phyloP scores from a whole-genome alignment of 2,329 filamentous ascomycete species.

The Diaporthe sp. region DNA sequence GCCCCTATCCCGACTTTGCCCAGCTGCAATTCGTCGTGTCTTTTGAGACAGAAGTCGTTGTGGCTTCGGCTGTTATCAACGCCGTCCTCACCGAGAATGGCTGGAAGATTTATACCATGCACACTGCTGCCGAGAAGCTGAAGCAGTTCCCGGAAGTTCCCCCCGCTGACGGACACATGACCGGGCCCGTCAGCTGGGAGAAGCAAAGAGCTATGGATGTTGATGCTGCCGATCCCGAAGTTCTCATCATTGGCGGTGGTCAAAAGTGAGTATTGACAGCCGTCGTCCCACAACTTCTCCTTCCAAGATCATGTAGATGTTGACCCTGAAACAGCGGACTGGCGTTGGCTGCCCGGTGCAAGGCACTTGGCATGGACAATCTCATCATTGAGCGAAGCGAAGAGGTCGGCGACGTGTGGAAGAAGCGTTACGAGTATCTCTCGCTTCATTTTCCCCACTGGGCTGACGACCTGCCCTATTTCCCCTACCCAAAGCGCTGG shows the following conservation, averaged over 20 bases:
- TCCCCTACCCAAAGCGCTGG: slow-evolving; percentile 72
- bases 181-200: slow-evolving; percentile 50
- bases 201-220: slow-evolving; percentile 47
- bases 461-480: slow-evolving; percentile 70
- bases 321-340: slow-evolving; percentile 47
- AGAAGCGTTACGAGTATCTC: slow-evolving; percentile 66
- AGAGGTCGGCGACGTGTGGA: slow-evolving; percentile 71
- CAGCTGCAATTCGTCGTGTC: slow-evolving; percentile 49
- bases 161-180: slow-evolving; percentile 51
- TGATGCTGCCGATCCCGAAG: slow-evolving; percentile 36
- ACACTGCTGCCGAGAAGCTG: slow-evolving; percentile 51
- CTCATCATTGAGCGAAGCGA: slow-evolving; percentile 66
- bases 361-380: slow-evolving; percentile 65
- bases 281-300: not conserved
- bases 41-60: slow-evolving; percentile 49
- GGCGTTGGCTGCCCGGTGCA: slow-evolving; percentile 64
- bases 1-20: slow-evolving; percentile 48
- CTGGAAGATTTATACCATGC: slow-evolving; percentile 52
- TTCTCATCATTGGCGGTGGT: slow-evolving; percentile 3
- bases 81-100: slow-evolving; percentile 50
- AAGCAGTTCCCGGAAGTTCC: slow-evolving; percentile 49
- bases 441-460: slow-evolving; percentile 67
- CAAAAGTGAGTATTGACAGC: not conserved
- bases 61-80: slow-evolving; percentile 50
- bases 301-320: not conserved